A percentile compares a stretch with the other conserved stretches of the same genome.
Evolutionary conservation across 2,329 filamentous ascomycete species (phyloP).

Genomic region (Coniochaeta sp.): DNA sequence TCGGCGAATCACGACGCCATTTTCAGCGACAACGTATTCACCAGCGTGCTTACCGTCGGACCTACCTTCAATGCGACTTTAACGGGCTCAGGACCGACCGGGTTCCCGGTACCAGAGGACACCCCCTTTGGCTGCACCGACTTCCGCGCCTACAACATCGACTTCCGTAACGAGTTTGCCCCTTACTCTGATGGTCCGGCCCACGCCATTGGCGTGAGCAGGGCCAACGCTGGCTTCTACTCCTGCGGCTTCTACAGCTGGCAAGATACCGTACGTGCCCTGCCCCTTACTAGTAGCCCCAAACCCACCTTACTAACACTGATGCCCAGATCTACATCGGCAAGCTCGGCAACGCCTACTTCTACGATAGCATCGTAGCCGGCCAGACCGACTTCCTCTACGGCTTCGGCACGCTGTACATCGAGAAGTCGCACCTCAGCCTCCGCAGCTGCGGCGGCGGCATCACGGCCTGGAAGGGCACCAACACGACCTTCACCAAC

Average conservation of each 20-base stretch:
- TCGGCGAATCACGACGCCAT: constrained; percentile 40
- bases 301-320: constrained; percentile 12
- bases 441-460: constrained; percentile 58
- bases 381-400: constrained; percentile 64
- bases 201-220: constrained; percentile 51
- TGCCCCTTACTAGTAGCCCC: neutral
- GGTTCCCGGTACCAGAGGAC: constrained; percentile 48
- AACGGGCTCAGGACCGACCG: constrained; percentile 54
- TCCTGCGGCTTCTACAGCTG: constrained; percentile 59
- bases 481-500: constrained; percentile 58
- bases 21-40: constrained; percentile 53
- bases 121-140: constrained; percentile 57
- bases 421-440: constrained; percentile 43
- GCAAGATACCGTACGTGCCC: constrained; percentile 53
- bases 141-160: constrained; percentile 60
- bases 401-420: constrained; percentile 58
- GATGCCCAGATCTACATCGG: constrained; percentile 45
- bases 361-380: constrained; percentile 51
- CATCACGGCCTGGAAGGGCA: constrained; percentile 61
- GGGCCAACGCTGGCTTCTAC: constrained; percentile 61
- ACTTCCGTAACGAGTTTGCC: constrained; percentile 54
- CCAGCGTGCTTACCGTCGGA: constrained; percentile 52
- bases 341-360: constrained; percentile 59
- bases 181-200: constrained; percentile 44
- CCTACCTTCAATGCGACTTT: constrained; percentile 55